Evolutionary conservation across 768 basidiomycete genomes (phyloP), one percentile per base, ranked within the genome.

Genomic region (Pilatotrama ljubarskyi): DNA sequence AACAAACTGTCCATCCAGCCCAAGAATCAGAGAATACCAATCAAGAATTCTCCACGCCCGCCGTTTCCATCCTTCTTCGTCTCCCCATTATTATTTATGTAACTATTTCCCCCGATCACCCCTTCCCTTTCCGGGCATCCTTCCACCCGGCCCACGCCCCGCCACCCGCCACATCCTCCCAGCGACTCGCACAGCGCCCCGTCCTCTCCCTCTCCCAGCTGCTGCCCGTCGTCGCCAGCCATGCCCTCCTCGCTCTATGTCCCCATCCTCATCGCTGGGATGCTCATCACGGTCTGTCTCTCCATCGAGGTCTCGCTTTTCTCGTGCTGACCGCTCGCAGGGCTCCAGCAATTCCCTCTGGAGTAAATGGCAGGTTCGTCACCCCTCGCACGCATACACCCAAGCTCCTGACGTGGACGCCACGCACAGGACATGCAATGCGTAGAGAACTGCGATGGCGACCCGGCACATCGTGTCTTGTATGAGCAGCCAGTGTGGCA

Each of bases 401-500:
- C 7, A 53, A 35, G 37, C 38, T 22, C 41, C 14, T 48, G 32
- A 47, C 44, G 44, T 9, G 49, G 26, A 43, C 43, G 36, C 37
- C 0, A 38, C 51, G 20, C 44, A 42, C 58, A 90, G 87, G 96
- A 98, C 73, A 96, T 97, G 92, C 93, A 97, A 86, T 98, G 96
- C 70, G 95, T 98, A 43, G 93, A 93, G 80, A 91, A 95, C 73
- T 98, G 96, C 72, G 72, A 73, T 47, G 81, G 87, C 64, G 77
- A 91, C 73, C 82, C 86, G 2, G 62, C 68, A 3, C 77, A 78
- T 36, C 85, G 82, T 55, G 80, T 94, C 49, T 81, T 92, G 29
- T 98, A 91, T 72, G 95, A 98, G 69, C 96, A 98, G 72, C 95
- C 94, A 5, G 93, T 96, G 24, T 91, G 93, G 90, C 92, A 94